These are phyloP conservation scores for Draba incana DNA, from an alignment of 345 rosid genomes.

Conservation along the genomic window DNA sequence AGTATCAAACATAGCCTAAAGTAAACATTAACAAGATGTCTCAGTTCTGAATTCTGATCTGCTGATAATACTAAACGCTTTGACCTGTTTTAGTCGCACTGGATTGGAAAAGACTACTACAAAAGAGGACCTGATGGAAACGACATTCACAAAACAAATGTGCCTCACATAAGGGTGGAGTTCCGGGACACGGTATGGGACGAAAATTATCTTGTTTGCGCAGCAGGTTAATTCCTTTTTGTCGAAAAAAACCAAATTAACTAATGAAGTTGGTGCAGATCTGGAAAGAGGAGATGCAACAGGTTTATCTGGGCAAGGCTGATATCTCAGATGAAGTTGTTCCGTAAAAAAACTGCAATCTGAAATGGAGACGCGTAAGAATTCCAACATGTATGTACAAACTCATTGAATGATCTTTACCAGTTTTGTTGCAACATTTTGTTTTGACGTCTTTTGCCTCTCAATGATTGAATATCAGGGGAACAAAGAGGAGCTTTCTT, in stretches of 20 bases:
- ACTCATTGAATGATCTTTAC: slow-evolving; percentile 3
- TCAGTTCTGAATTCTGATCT: background rate
- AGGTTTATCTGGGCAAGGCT: slow-evolving; percentile 74
- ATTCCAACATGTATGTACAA: slow-evolving; percentile 3
- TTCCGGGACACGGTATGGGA: slow-evolving; percentile 78
- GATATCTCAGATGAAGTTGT: slow-evolving; percentile 58
- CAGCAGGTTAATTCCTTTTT: background rate
- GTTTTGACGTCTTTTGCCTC: background rate
- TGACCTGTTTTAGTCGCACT: slow-evolving; percentile 70
- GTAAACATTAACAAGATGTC: background rate
- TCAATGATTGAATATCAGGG: too few relatives aligned
- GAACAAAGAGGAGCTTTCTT: slow-evolving; percentile 3
- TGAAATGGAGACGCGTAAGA: slow-evolving; percentile 23
- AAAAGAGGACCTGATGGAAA: slow-evolving; percentile 96
- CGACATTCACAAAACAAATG: slow-evolving; percentile 88
- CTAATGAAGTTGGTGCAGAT: slow-evolving; percentile 48
- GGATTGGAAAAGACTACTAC: slow-evolving; percentile 94
- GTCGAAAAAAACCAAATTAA: background rate
- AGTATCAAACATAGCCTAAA: background rate
- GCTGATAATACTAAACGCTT: background rate
- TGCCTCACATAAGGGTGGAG: slow-evolving; percentile 95
- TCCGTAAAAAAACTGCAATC: slow-evolving; percentile 36
- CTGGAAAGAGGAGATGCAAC: slow-evolving; percentile 95
- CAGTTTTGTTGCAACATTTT: background rate
- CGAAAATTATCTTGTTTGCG: background rate